Conservation (phyloP, 208 protist species). For the Crithidia bombi region DNA sequence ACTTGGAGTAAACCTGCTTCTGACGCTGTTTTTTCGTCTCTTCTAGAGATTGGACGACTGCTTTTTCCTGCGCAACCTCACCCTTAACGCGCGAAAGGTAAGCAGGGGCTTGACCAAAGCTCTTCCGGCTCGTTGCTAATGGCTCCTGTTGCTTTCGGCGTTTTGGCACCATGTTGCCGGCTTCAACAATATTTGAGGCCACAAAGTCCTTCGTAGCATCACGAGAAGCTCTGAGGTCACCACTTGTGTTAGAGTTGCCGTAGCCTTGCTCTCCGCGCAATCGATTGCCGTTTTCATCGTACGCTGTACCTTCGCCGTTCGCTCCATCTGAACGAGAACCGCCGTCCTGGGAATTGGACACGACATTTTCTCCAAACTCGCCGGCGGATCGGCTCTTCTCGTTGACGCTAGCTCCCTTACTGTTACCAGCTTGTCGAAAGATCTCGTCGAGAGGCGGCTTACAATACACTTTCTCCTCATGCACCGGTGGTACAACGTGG, state of each 20-base stretch:
- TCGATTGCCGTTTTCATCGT: background rate
- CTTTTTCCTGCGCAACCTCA: conserved; percentile 84
- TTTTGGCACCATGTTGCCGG: conserved; percentile 90
- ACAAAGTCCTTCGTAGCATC: conserved; percentile 87
- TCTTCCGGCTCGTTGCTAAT: conserved; percentile 65
- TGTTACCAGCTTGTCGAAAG: conserved; percentile 2
- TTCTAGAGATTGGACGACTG: conserved; percentile 76
- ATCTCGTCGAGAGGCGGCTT: conserved; percentile 54
- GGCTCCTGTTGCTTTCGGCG: conserved; percentile 63
- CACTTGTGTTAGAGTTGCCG: background rate
- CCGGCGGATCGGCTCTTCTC: background rate
- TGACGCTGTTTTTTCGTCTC: conserved; percentile 47
- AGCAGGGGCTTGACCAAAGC: conserved; percentile 83
- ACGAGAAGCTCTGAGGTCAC: background rate
- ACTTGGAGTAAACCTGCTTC: conserved; percentile 46
- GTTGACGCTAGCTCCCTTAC: background rate
- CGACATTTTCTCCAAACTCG: background rate
- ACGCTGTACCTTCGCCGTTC: background rate
- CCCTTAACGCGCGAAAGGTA: conserved; percentile 91
- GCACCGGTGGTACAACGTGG: conserved; percentile 54
- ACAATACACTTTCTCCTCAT: conserved; percentile 72
- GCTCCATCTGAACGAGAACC: background rate
- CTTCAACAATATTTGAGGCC: conserved; percentile 92
- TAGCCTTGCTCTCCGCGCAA: background rate
- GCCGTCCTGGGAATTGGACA: background rate